Base-by-base conservation (phyloP, 441 rosid genomes). In the Mallotus repandus region DNA sequence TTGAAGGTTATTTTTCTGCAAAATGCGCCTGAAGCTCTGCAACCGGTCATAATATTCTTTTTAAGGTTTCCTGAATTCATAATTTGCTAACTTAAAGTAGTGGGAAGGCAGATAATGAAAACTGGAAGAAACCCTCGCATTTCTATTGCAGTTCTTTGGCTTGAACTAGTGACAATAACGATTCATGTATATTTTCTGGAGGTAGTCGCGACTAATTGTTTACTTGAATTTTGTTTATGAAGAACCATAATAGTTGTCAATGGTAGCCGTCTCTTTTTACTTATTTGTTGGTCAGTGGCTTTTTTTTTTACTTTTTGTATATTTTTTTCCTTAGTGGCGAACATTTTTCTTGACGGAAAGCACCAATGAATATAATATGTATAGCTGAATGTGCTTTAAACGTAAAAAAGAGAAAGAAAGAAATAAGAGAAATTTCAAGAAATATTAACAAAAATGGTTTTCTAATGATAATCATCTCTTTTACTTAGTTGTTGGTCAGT, bases 31-130 rank as follows among this genome's bases (percentile, higher is more conserved):
- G 32, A 58, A 53, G 2, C 57, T 29, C 48, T 49, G 71, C 63
- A 54, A 74, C 49, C 35, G 22, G 49, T 29, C 19, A 41, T 5
- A 29, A 56, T 38, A 53, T 59, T 53, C 48, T 46, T 46, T 25
- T 58, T 66, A 43, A 61, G n/a, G 43, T 58, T 46, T 63, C 29
- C 60, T 32, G 45, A 9, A 7, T 56, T 72, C 65, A 13, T 38
- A 71, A 25, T 64, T 69, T 68, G 67, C 63, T 16, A 52, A 56
- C 68, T 53, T 53, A 38, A 61, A 64, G 53, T 63, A 67, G 46
- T 58, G 63, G 43, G n/a, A 32, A 58, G 57, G 76, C 75, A 52
- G 68, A 41, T 63, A 45, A 68, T 15, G 63, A 48, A 72, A 55
- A 21, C 38, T 43, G 67, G 60, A 63, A 11, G 4, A 18, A 4